phyloP scores from a whole-genome alignment of 306 rosid species.

The Hylodesmum podocarpum region DNA sequence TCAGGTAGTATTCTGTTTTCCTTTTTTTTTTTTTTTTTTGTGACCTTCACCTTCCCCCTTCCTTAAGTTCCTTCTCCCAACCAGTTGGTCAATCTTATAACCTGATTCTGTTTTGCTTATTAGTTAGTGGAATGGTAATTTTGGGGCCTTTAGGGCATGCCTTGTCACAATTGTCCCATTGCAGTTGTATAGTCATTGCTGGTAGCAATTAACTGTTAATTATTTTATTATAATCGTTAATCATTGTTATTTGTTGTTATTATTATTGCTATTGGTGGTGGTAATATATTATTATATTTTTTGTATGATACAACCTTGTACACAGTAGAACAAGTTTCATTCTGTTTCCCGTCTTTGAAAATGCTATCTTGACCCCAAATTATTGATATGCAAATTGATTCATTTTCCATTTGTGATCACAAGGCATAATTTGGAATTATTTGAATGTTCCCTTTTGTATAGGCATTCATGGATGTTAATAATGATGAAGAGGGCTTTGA shows the following conservation, averaged over 20 bases:
- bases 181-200: not conserved
- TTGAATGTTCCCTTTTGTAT: slow-evolving; percentile 26
- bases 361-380: slow-evolving; percentile 4
- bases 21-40: too few species aligned
- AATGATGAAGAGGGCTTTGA: slow-evolving; percentile 71
- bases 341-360: not conserved
- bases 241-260: not conserved
- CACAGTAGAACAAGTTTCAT: slow-evolving; percentile 12
- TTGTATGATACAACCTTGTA: slow-evolving; percentile 3
- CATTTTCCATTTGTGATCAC: slow-evolving; percentile 12
- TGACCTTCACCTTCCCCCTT: too few species aligned
- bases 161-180: not conserved
- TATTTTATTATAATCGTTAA: not conserved
- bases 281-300: not conserved
- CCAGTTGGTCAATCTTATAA: too few species aligned
- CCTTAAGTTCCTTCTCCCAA: too few species aligned
- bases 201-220: slow-evolving; percentile 3
- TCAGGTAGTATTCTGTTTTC: slow-evolving; percentile 53
- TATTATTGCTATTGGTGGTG: not conserved
- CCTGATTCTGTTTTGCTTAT: slow-evolving; percentile 1
- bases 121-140: slow-evolving; percentile 11
- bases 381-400: not conserved
- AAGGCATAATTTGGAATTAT: slow-evolving; percentile 21
- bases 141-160: slow-evolving; percentile 5
- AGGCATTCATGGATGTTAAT: slow-evolving; percentile 50